Percentiles rank a stretch among this genome's conserved stretches.
Conservation (phyloP, 2,329 filamentous ascomycete species). For the Paraphaeosphaeria sporulosa region DNA sequence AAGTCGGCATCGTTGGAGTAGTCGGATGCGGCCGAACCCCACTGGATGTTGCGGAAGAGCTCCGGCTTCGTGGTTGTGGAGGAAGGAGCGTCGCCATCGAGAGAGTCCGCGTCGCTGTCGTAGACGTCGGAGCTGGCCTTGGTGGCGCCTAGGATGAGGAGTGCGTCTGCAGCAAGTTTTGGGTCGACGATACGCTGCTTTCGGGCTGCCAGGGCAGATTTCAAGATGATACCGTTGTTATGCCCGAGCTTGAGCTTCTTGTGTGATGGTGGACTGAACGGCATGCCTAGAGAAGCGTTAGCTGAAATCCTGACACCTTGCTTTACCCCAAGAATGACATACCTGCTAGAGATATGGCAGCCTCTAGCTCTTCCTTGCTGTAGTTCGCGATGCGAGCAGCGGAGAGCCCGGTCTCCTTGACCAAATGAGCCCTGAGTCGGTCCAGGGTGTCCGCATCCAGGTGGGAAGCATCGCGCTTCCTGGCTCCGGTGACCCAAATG, state of each 20-base stretch:
- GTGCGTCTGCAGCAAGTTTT: constrained; percentile 24
- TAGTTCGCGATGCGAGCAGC: background rate
- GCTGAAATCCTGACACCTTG: background rate
- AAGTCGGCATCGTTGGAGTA: constrained; percentile 23
- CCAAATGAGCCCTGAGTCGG: too few species aligned
- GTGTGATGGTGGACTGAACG: background rate
- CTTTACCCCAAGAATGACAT: background rate
- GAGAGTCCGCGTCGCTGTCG: constrained; percentile 32
- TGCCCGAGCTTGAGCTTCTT: background rate
- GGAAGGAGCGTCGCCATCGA: constrained; percentile 25
- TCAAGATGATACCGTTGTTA: constrained; percentile 14
- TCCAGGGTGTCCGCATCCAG: background rate
- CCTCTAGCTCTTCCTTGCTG: background rate
- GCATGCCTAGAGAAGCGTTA: background rate
- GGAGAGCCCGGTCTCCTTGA: too few species aligned
- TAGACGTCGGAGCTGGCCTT: constrained; percentile 36
- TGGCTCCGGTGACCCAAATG: background rate
- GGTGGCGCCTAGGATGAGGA: constrained; percentile 26
- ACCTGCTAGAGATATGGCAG: background rate
- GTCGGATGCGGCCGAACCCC: constrained; percentile 29
- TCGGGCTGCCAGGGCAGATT: constrained; percentile 26
- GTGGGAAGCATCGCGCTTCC: background rate
- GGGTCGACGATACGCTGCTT: constrained; percentile 31
- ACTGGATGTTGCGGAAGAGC: constrained; percentile 37
- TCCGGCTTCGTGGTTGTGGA: constrained; percentile 26